Evolutionary conservation across 2,329 filamentous ascomycete species (phyloP).

Genomic region (Lasiodiplodia sp.): DNA sequence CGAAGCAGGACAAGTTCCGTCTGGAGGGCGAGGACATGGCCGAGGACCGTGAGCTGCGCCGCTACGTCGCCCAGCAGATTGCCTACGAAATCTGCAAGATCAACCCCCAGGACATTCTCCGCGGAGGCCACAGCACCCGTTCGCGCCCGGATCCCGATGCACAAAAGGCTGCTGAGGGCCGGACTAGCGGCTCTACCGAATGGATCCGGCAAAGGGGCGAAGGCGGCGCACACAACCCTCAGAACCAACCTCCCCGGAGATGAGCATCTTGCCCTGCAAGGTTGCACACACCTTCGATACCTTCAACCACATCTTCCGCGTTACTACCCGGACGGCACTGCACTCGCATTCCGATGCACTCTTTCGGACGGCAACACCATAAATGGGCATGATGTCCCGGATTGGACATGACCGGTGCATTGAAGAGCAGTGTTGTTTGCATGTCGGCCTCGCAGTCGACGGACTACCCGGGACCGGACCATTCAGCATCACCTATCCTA

Average conservation of each 20-base stretch:
- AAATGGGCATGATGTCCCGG: background rate
- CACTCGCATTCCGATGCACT: conserved; percentile 6
- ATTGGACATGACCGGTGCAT: background rate
- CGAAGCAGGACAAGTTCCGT: conserved; percentile 83
- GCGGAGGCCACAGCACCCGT: conserved; percentile 32
- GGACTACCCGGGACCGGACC: conserved; percentile 6
- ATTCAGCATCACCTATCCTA: conserved; percentile 21
- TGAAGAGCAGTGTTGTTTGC: conserved; percentile 10
- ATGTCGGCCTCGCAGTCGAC: conserved; percentile 14
- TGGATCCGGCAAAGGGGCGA: conserved; percentile 48
- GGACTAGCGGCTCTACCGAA: conserved; percentile 49
- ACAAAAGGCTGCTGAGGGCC: conserved; percentile 56
- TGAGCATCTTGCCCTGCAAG: background rate
- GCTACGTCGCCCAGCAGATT: conserved; percentile 76
- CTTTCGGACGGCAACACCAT: background rate
- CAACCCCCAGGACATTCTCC: conserved; percentile 57
- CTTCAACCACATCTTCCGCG: background rate
- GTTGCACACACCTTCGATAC: background rate
- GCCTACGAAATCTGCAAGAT: conserved; percentile 75
- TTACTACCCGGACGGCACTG: background rate
- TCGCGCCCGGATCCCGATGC: conserved; percentile 53
- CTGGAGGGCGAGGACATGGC: conserved; percentile 80
- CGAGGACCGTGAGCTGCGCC: conserved; percentile 77
- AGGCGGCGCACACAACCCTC: conserved; percentile 46
- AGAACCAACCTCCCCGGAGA: conserved; percentile 50